A percentile compares a stretch with the other conserved stretches of the same genome.
Conservation (phyloP, 345 rosid genomes). For the Salix dunnii region DNA sequence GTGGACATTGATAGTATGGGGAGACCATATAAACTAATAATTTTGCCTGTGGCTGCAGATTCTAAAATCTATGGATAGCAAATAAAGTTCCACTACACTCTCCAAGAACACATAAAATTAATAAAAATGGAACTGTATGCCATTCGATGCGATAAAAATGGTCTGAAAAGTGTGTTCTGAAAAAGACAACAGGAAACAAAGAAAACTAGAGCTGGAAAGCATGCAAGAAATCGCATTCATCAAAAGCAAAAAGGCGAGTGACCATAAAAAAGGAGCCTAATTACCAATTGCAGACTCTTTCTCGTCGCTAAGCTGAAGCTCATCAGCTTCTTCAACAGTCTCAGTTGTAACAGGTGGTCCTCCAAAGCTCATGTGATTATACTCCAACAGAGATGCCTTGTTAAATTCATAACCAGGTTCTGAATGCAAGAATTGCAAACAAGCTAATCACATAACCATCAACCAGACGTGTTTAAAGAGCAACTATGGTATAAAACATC, state of each 20-base stretch:
- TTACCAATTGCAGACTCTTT: constrained; percentile 76
- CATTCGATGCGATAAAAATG: not conserved
- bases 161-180: not conserved
- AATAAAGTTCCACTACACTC: too few relatives aligned
- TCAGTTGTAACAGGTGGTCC: constrained; percentile 80
- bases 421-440: constrained; percentile 25
- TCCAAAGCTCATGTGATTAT: constrained; percentile 95
- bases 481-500: not conserved
- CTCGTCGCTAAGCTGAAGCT: constrained; percentile 57
- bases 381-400: constrained; percentile 60
- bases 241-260: not conserved
- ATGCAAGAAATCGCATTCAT: not conserved
- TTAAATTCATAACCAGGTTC: constrained; percentile 86
- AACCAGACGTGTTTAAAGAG: not conserved
- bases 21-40: too few relatives aligned
- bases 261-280: not conserved
- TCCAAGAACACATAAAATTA: too few relatives aligned
- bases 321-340: constrained; percentile 75
- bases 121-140: too few relatives aligned
- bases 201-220: not conserved
- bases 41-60: too few relatives aligned
- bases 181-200: not conserved
- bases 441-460: constrained; percentile 6
- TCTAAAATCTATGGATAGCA: too few relatives aligned
- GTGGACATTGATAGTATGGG: too few relatives aligned